Base-by-base conservation (phyloP, 192 early-diverging fungal species). In the Dissophora ornata region DNA sequence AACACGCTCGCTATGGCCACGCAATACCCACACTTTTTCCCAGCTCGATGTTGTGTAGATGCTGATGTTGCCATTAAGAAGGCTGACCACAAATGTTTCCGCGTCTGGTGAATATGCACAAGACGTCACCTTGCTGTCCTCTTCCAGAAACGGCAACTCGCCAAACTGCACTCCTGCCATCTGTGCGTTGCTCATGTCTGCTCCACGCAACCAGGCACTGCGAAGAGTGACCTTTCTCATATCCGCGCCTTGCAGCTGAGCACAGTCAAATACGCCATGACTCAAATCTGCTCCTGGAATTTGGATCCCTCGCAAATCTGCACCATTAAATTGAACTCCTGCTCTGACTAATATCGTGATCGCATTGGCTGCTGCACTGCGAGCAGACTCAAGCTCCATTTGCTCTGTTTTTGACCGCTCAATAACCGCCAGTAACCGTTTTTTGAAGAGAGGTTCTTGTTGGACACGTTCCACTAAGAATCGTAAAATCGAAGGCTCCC, bases 121-220 rank as follows among this genome's bases (percentile, higher is more conserved):
- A 21, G 9, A 13, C 0, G 0, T 0, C 2, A 51, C 48, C 10
- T 3, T 5, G 33, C 12, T 1, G 1, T 8, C 47, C 11, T 51
- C 24, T 3, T 34, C 28, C 11, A 61, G 36, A 18, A 4, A 41
- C 3, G 57, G 41, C 12, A 4, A n/a, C 33, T 62, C 61, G 2
- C 61, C 61, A 62, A 62, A 62, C 16, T 62, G 19, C 25, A 62
- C 61, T 1, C 47, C 49, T 62, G 4, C 38, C 61, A 62, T 62
- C 29, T 28, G 47, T 8, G 62, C 62, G 4, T 44, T 53, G 33
- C 26, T 53, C 25, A 63, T 32, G 30, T 63, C 28, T 10, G 62
- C 62, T 16, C 18, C 9, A n/a, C 18, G 44, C 18, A 45, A 16
- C 44, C 44, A 45, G 18, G 18, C 18, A 45, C n/a, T n/a, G 44